Percentiles rank a stretch among this genome's conserved stretches.
phyloP scores from a whole-genome alignment of 2,329 filamentous ascomycete genomes.

The Ophiostoma quercus region DNA sequence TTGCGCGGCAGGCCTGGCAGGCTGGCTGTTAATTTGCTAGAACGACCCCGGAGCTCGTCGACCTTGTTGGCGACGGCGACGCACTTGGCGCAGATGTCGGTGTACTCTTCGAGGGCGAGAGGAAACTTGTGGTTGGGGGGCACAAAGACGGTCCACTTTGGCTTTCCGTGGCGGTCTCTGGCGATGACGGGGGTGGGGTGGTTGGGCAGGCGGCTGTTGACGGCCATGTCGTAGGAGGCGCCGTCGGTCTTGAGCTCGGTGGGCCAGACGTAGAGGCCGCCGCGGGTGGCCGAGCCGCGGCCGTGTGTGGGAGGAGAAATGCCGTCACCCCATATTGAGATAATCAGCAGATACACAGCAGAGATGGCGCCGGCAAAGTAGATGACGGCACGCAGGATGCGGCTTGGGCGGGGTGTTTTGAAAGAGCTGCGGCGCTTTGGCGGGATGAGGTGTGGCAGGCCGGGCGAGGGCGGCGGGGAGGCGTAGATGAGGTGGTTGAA shows the following conservation, averaged over 20 bases:
- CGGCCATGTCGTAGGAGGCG: constrained; percentile 59
- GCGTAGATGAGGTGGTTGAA: constrained; percentile 64
- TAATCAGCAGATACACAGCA: constrained; percentile 47
- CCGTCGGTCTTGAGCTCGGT: constrained; percentile 41
- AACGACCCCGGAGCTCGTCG: constrained; percentile 40
- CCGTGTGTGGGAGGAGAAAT: background rate
- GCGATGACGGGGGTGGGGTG: constrained; percentile 69
- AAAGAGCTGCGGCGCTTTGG: constrained; percentile 54
- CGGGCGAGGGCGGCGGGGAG: constrained; percentile 63
- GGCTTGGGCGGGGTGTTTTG: constrained; percentile 51
- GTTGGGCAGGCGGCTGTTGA: constrained; percentile 59
- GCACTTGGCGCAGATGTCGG: constrained; percentile 63
- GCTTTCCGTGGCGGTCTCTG: constrained; percentile 56
- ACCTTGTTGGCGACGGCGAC: constrained; percentile 58
- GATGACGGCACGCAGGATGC: constrained; percentile 51
- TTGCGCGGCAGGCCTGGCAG: constrained; percentile 12
- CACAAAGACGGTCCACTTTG: constrained; percentile 78
- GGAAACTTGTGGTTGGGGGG: constrained; percentile 63
- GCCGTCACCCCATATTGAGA: constrained; percentile 30
- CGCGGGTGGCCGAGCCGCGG: background rate
- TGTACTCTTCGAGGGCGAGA: constrained; percentile 59
- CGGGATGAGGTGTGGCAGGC: constrained; percentile 60
- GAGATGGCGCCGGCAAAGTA: constrained; percentile 49
- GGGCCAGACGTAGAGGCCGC: constrained; percentile 36
- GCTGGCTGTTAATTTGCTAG: background rate